Evolutionary conservation across 108 stramenopile genomes (phyloP), one percentile per base, ranked within the genome.

Genomic region (Skeletonema potamos): DNA sequence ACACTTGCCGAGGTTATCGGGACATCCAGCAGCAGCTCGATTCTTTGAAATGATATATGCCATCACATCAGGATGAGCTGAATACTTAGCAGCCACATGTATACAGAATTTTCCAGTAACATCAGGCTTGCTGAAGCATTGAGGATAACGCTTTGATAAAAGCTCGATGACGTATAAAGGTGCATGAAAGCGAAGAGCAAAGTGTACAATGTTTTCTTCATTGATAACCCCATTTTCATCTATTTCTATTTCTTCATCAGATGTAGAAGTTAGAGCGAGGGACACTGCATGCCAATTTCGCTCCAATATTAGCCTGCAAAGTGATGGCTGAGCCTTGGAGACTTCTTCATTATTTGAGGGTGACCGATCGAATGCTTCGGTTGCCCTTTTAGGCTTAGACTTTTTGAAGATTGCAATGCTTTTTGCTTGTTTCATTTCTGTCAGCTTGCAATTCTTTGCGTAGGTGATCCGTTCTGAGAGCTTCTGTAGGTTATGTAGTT

Each of bases 41-140:
- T 82, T 76, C 60, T 51, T 36, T 15, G 43, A 51, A 17, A 76
- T 62, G 12, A 82, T 18, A 26, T 36, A 82, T 15, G 72, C 36
- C 27, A 83, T 62, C 8, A 83, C 82, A 13, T 34, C n/a, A 6
- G 78, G 78, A 32, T 27, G 13, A n/a, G 82, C 77, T 15, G 73
- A 67, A 27, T 75, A 79, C 57, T 79, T 79, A 4, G 68, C 58
- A 11, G 82, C 82, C 15, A 83, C 67, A 46, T 83, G 82, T 24
- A 62, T 69, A 12, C 73, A 64, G 10, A 68, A 79, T 32, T 70
- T 43, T 3, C 76, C 76, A 3, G 66, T 58, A 1, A 66, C n/a
- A 74, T 83, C 81, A 0, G 76, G 76, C 27, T 30, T 65, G 26
- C 27, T 63, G 2, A 81, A 27, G 62, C 73, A 68, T 18, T 34